Evolutionary conservation across 31 red algal genomes (phyloP), one percentile per base, ranked within the genome.

Genomic region (Porphyra umbilicalis): DNA sequence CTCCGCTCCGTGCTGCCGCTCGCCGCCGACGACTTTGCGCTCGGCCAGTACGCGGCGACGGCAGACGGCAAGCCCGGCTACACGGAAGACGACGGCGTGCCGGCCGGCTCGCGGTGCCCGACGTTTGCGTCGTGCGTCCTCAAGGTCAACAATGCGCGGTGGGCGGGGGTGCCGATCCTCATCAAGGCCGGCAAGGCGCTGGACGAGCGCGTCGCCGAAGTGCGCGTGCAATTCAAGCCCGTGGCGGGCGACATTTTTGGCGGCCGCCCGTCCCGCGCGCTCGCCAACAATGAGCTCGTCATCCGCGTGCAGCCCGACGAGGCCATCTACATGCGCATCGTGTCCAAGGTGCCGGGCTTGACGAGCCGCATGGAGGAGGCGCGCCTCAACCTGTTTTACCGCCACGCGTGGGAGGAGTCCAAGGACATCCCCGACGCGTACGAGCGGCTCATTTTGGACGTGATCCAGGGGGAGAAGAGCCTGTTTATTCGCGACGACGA

Each of bases 351-450:
- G 13, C 95, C 95, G n/a, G 95, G 95, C 13, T 74, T 95, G 75
- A 95, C 96, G 46, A 94, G 87, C 20, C 86, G 93, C 25, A 85
- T 98, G 80, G 93, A 98, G 75, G 87, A 92, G 46, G 96, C 85
- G 78, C 86, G 90, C 77, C 77, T 98, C 68, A 93, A 95, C 78
- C 81, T 98, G 36, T 93, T 93, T 81, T 98, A 98, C 84, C 84
- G 90, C 34, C 82, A 88, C 34, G 90, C 90, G 30, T 98, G 90
- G 90, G 96, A 93, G 82, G 92, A 95, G 84, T 86, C 90, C 7
- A 92, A 93, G 75, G 95, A 95, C 82, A 98, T 94, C 46, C 96
- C 96, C 15, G 96, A 98, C 71, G 96, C 96, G 33, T 98, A 98
- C 83, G 96, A 98, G 79, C 84, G 96, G 77, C 90, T 98, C 30